A percentile compares a stretch with the other conserved stretches of the same genome.
Conservation (phyloP, 176 grass and related monocot species). For the Coix lacrymajobi region DNA sequence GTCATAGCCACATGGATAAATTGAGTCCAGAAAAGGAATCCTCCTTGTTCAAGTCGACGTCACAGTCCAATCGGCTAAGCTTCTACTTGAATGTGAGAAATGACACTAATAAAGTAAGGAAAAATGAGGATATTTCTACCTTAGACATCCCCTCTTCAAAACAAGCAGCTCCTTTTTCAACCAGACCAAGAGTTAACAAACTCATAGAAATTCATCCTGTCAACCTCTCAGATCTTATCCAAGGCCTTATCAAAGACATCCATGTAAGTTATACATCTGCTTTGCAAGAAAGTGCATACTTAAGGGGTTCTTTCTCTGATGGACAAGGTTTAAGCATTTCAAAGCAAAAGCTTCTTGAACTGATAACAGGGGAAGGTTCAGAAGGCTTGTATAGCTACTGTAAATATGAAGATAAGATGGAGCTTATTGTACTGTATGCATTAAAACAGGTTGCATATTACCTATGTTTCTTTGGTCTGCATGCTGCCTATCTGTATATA, state of each 20-base stretch:
- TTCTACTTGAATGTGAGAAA: conserved; percentile 72
- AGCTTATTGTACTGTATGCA: conserved; percentile 52
- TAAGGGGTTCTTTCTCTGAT: conserved; percentile 27
- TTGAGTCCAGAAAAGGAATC: conserved; percentile 38
- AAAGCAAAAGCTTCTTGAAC: conserved; percentile 55
- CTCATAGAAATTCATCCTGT: conserved; percentile 55
- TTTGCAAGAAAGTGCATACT: conserved; percentile 48
- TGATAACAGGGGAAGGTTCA: conserved; percentile 47
- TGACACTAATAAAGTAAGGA: conserved; percentile 26
- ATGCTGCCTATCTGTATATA: conserved; percentile 64
- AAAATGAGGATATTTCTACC: conserved; percentile 9
- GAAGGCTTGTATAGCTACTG: conserved; percentile 18
- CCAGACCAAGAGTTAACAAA: conserved; percentile 16
- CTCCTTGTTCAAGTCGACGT: conserved; percentile 48
- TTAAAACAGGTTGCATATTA: conserved; percentile 69
- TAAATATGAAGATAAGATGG: conserved; percentile 39
- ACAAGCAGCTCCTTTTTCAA: conserved; percentile 34
- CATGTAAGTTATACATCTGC: conserved; percentile 42
- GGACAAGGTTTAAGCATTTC: conserved; percentile 48
- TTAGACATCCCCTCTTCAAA: conserved; percentile 29
- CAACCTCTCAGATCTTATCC: conserved; percentile 51
- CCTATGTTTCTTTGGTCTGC: conserved; percentile 73
- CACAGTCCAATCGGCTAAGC: conserved; percentile 52
- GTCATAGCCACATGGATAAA: conserved; percentile 19
- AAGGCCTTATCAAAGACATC: conserved; percentile 41